Evolutionary conservation across 2,329 filamentous ascomycete genomes (phyloP), one percentile per base, ranked within the genome.

Genomic region (Chaetomium strumarium): DNA sequence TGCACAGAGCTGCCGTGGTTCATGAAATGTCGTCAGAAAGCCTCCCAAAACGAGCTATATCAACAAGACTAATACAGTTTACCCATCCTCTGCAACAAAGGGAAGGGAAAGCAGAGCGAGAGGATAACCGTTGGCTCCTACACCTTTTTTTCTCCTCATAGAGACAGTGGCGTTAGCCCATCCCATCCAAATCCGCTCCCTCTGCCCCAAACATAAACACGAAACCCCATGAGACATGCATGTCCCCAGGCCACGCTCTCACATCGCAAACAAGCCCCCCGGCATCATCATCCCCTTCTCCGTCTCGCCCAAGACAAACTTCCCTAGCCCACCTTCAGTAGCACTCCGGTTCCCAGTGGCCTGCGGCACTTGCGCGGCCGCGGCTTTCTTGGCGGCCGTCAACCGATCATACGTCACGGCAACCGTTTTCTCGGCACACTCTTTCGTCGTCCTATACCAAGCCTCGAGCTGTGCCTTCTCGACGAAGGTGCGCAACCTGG

Each of bases 401-500:
- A 56, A 14, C n/a, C 53, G 37, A 14, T 53, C 50, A 29, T 56
- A 56, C n/a, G 59, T 61, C 1, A 49, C 47, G 17, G 60, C 59
- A 7, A 65, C 62, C 14, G 63, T 64, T 51, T 62, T 63, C 46
- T 65, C 59, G 3, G 65, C 66, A 7, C 47, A 58, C 34, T 64
- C 62, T 16, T 57, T 52, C 1, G 61, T 60, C 5, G 63, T 62
- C 10, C 55, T 56, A 49, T 58, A 62, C 88, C 91, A 95, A 51
- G 85, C 77, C 7, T 83, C 80, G 11, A 96, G 76, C 36, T 83
- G 77, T 53, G 82, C 77, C 66, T 84, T 84, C 51, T 86, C 79
- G 17, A 93, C 75, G 64, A 82, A 82, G 46, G 77, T 75, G 47
- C 75, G 71, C 37, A 96, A 74, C 11, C 79, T 65, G 55, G 78